These are phyloP conservation scores for Beauveria medogensis DNA, from an alignment of 2,329 filamentous ascomycete species.

Conservation along the genomic window DNA sequence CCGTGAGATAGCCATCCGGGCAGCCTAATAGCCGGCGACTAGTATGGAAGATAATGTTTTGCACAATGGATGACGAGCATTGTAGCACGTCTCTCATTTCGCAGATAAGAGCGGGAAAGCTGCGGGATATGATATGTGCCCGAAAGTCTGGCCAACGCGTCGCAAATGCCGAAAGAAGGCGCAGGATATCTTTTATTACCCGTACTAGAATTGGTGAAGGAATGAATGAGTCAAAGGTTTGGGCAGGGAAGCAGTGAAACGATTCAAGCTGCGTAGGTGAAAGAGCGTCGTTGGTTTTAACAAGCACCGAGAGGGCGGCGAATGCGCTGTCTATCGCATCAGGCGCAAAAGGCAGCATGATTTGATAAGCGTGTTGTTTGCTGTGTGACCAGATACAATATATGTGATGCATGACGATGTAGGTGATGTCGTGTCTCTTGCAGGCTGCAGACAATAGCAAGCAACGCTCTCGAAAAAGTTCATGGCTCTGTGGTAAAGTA, in stretches of 20 bases:
- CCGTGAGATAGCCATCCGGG: conserved; percentile 14
- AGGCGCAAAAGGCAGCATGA: conserved; percentile 5
- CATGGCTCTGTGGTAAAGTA: not conserved
- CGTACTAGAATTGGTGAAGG: not conserved
- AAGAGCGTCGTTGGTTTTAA: conserved; percentile 30
- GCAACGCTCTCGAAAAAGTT: conserved; percentile 32
- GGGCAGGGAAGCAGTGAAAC: conserved; percentile 29
- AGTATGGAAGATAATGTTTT: conserved; percentile 22
- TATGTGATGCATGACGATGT: conserved; percentile 56
- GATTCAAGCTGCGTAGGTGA: conserved; percentile 21
- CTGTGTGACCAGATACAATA: conserved; percentile 49
- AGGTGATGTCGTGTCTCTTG: conserved; percentile 48
- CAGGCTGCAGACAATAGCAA: conserved; percentile 52
- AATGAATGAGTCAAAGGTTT: conserved; percentile 19
- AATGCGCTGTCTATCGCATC: conserved; percentile 26
- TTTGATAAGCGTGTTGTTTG: conserved; percentile 24
- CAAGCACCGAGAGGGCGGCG: conserved; percentile 24
- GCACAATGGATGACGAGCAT: conserved; percentile 20
- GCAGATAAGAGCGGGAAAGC: conserved; percentile 21
- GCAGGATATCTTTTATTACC: conserved; percentile 10
- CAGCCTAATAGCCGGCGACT: conserved; percentile 21
- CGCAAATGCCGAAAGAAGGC: conserved; percentile 19
- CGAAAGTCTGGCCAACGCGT: conserved; percentile 17
- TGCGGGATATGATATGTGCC: conserved; percentile 12
- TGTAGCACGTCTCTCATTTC: conserved; percentile 18